Evolutionary conservation across 2,329 filamentous ascomycete species (phyloP).

Genomic region (Diaporthe destruens): DNA sequence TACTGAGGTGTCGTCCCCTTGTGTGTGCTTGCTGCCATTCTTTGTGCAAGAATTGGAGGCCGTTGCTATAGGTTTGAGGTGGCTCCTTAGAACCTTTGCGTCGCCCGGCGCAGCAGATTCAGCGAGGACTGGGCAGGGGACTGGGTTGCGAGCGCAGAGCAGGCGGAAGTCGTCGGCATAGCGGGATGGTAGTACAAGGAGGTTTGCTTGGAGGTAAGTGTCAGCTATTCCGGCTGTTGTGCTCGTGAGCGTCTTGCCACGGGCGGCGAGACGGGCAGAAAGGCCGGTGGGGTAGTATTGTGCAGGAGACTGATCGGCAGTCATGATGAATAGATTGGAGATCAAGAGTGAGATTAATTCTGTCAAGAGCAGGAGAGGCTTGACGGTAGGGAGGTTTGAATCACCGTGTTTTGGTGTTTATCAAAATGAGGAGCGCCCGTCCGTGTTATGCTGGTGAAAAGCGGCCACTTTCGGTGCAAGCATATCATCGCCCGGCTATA

Average conservation of each 20-base stretch:
- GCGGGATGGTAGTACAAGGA: conserved; percentile 68
- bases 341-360: not conserved
- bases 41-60: not conserved
- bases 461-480: not conserved
- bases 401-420: not conserved
- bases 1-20: conserved; percentile 27
- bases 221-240: conserved; percentile 68
- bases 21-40: not conserved
- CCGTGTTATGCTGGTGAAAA: too few species aligned
- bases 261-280: conserved; percentile 59
- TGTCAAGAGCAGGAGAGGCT: not conserved
- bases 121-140: conserved; percentile 71
- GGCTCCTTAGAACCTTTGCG: conserved; percentile 48
- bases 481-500: not conserved
- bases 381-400: not conserved
- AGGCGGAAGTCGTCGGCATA: conserved; percentile 70
- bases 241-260: conserved; percentile 53
- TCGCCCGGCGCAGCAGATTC: conserved; percentile 61
- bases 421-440: not conserved
- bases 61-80: conserved; percentile 44
- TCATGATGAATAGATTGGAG: not conserved
- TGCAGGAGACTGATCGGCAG: not conserved
- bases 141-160: conserved; percentile 72
- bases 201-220: conserved; percentile 70
- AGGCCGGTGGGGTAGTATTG: conserved; percentile 50